Conservation (phyloP, 495 filamentous ascomycete species). For the Aspergillus asperescens region DNA sequence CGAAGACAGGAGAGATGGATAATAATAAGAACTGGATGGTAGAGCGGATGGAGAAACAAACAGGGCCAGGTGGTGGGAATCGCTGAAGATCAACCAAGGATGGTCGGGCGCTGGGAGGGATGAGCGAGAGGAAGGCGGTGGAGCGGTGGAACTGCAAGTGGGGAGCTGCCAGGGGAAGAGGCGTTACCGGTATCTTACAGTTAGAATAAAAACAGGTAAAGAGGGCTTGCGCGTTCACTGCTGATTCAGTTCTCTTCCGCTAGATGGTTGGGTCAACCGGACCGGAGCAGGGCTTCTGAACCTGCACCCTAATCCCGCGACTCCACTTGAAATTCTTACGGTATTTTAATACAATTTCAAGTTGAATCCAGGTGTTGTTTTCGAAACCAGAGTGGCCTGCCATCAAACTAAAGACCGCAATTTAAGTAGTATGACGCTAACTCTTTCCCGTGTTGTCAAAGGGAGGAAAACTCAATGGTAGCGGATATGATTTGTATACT, state of each 20-base stretch:
- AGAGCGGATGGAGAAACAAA: slow-evolving; percentile 8
- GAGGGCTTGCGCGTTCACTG: slow-evolving; percentile 37
- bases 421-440: background rate
- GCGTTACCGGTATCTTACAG: slow-evolving; percentile 13
- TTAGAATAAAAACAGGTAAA: slow-evolving; percentile 28
- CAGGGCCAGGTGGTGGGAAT: slow-evolving; percentile 6
- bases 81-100: slow-evolving; percentile 10
- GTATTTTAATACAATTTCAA: background rate
- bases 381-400: too few species aligned
- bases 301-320: slow-evolving; percentile 4
- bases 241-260: slow-evolving; percentile 30
- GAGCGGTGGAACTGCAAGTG: slow-evolving; percentile 1
- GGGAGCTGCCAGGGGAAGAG: slow-evolving; percentile 7
- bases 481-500: background rate
- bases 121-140: slow-evolving; percentile 2
- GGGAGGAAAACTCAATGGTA: background rate
- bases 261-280: slow-evolving; percentile 9
- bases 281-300: slow-evolving; percentile 6
- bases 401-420: too few species aligned
- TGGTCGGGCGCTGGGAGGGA: slow-evolving; percentile 5
- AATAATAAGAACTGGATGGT: slow-evolving; percentile 3
- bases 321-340: slow-evolving; percentile 7
- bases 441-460: background rate
- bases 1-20: background rate
- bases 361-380: background rate